These are phyloP conservation scores for Chondrostereum purpureum DNA, from an alignment of 1,284 basidiomycete genomes.

Conservation along the genomic window DNA sequence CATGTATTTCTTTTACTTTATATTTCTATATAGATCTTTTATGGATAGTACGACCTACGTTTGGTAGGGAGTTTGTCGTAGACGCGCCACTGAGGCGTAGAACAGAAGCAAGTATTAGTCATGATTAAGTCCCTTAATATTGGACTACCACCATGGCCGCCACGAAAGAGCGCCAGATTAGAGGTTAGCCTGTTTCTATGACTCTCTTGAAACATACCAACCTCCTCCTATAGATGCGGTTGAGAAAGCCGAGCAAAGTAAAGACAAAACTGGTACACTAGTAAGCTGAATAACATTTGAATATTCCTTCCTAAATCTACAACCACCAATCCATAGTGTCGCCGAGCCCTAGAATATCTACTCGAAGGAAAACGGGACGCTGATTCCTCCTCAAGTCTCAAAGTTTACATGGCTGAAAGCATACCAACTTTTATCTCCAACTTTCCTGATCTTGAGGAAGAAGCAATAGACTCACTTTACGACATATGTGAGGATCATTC, in stretches of 20 bases:
- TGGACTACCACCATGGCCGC: too few species aligned
- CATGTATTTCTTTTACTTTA: too few species aligned
- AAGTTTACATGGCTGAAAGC: conserved; percentile 51
- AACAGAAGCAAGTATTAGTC: too few species aligned
- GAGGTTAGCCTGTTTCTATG: too few species aligned
- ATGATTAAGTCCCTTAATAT: too few species aligned
- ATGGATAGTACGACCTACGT: too few species aligned
- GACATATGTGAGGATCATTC: conserved; percentile 68
- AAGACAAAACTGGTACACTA: neutral
- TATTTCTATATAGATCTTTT: too few species aligned
- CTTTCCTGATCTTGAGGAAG: conserved; percentile 64
- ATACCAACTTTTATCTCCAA: conserved; percentile 55
- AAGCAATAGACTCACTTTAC: conserved; percentile 67
- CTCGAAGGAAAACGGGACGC: conserved; percentile 28
- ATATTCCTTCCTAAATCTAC: neutral
- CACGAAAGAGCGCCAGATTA: too few species aligned
- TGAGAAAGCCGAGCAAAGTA: neutral
- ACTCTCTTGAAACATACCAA: too few species aligned
- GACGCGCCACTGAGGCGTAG: too few species aligned
- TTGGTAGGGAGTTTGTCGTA: too few species aligned
- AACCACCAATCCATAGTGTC: conserved; percentile 18
- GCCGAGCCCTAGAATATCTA: conserved; percentile 27
- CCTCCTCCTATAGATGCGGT: neutral
- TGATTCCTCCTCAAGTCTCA: conserved; percentile 28
- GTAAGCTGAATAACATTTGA: neutral